A percentile compares a stretch with the other conserved stretches of the same genome.
Evolutionary conservation across 371 early-diverging fungal species (phyloP).

Genomic region (Apophysomyces variabilis): DNA sequence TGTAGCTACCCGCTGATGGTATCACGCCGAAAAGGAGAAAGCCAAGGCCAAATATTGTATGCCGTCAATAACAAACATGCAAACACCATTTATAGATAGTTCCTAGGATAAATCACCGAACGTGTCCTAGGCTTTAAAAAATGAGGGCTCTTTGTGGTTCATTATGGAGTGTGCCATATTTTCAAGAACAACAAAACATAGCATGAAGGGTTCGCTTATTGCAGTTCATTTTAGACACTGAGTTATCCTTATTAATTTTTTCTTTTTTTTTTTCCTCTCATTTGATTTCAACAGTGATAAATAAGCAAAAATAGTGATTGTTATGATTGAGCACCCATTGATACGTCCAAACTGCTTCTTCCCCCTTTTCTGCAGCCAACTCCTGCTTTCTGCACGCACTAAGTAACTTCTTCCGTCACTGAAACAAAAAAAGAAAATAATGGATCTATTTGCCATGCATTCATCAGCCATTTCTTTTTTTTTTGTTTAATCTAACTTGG

Average conservation of each 20-base stretch:
- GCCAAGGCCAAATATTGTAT: neutral
- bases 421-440: neutral
- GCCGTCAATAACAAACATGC: constrained; percentile 1
- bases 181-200: too few relatives aligned
- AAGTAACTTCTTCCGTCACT: constrained; percentile 1
- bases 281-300: too few relatives aligned
- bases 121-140: neutral
- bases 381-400: constrained; percentile 12
- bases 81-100: neutral
- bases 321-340: neutral
- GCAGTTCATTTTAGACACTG: too few relatives aligned
- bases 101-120: neutral
- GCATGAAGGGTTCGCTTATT: too few relatives aligned
- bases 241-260: neutral
- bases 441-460: neutral
- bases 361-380: neutral
- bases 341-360: neutral
- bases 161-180: too few relatives aligned
- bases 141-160: too few relatives aligned
- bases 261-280: neutral
- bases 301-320: neutral
- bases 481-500: neutral
- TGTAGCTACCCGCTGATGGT: neutral
- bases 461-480: neutral
- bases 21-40: neutral